Percentiles rank a stretch among this genome's conserved stretches.
phyloP scores from a whole-genome alignment of 1,139 yeast genomes.

The Lodderomyces orthopsilosis region DNA sequence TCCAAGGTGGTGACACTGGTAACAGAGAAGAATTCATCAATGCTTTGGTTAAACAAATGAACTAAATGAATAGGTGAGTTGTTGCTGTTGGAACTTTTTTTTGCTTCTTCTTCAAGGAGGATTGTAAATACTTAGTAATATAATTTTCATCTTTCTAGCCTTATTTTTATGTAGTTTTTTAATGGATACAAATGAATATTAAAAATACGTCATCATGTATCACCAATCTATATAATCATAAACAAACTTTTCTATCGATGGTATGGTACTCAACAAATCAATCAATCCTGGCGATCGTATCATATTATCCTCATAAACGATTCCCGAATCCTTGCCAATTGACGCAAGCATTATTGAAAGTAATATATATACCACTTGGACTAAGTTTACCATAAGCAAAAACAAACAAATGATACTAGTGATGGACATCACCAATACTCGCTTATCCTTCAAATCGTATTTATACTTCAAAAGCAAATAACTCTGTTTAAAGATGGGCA shows the following conservation, averaged over 20 bases:
- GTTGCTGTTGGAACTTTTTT: constrained; percentile 6
- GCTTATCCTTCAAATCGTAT: constrained; percentile 22
- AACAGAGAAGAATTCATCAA: constrained; percentile 99
- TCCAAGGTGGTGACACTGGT: constrained; percentile 99
- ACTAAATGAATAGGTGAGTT: constrained; percentile 45
- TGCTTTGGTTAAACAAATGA: constrained; percentile 96
- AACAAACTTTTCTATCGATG: constrained; percentile 9
- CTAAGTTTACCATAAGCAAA: constrained; percentile 20
- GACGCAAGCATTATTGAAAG: neutral
- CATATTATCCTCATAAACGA: neutral
- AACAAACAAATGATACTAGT: constrained; percentile 23
- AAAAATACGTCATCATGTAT: no score
- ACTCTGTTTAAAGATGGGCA: constrained; percentile 37
- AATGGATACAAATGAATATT: neutral
- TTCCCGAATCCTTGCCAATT: neutral
- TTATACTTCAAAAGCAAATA: constrained; percentile 26
- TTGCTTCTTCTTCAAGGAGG: neutral
- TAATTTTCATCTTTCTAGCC: constrained; percentile 1
- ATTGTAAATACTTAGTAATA: constrained; percentile 8
- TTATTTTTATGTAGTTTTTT: neutral
- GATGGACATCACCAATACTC: constrained; percentile 21
- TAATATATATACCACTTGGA: constrained; percentile 10
- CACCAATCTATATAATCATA: constrained; percentile 11
- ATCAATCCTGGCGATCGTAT: neutral
- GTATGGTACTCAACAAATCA: constrained; percentile 2